Evolutionary conservation across 169 alveolate genomes (phyloP), one percentile per base, ranked within the genome.

Genomic region (Eimeria acervulina): DNA sequence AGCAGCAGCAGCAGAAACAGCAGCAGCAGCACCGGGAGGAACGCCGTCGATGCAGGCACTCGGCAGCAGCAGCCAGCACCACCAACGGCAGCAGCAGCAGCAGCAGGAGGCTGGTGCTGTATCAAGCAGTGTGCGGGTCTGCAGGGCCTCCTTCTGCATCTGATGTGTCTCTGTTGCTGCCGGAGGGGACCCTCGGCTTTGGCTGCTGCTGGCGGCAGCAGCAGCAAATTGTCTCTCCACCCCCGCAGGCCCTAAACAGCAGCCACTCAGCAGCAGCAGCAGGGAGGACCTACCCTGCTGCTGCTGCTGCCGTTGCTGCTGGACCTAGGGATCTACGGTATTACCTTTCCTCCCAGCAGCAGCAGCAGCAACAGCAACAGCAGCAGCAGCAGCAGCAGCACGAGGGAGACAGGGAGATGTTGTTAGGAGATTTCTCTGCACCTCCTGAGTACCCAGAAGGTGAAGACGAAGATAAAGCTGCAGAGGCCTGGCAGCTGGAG

Each of bases 311-410:
- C 33, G 85, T 51, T 78, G 12, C 42, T 36, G 81, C 13, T 10
- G n/a, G 28, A 33, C 26, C 51, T 21, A 40, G 21, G 13, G 87
- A 21, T 21, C n/a, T 36, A 23, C 12, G 72, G 72, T 40, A 63
- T 31, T 44, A 8, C 70, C n/a, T 2, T 44, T 8, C 72, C n/a
- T 12, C 23, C n/a, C 40, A 19, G 72, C 66, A 81, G 90, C 66
- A 51, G 90, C 66, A 81, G 72, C 38, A 44, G 44, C 72, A 26
- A 38, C 90, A 42, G 70, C 90, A 42, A 42, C 68, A 44, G 63
- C 42, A 44, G 90, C 90, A 81, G 90, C 90, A 47, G 90, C 90
- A 42, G 70, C 90, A 81, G 72, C 90, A 81, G 70, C 90, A 81
- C 36, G 36, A 28, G 66, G 38, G 63, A 26, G 40, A 42, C 66